These are phyloP conservation scores for Calocera viscosa DNA, from an alignment of 768 basidiomycete species.

Conservation along the genomic window DNA sequence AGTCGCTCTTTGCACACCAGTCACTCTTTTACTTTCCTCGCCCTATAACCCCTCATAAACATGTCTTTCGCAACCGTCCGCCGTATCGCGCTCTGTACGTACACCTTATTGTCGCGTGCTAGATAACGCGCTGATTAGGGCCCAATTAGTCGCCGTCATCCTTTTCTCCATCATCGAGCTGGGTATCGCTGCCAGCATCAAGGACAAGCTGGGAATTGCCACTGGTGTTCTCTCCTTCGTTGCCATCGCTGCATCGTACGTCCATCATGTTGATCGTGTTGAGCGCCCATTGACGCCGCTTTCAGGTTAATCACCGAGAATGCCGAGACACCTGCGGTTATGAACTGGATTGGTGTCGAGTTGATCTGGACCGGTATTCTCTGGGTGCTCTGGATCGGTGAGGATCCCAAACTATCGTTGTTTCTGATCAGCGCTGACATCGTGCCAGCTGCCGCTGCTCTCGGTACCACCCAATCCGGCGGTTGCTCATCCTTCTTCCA, in stretches of 20 bases:
- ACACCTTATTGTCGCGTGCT: not conserved
- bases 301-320: not conserved
- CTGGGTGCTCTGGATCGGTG: constrained; percentile 2
- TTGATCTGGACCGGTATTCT: not conserved
- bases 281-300: not conserved
- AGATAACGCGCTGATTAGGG: not conserved
- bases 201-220: constrained; percentile 1
- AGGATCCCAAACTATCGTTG: not conserved
- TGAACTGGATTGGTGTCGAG: constrained; percentile 1
- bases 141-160: not conserved
- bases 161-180: not conserved
- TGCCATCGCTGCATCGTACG: not conserved
- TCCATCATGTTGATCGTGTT: not conserved
- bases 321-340: not conserved
- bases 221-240: constrained; percentile 3
- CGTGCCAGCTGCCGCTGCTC: not conserved
- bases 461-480: not conserved
- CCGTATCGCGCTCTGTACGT: not conserved
- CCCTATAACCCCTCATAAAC: not conserved
- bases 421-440: not conserved
- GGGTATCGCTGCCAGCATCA: not conserved
- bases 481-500: constrained; percentile 2
- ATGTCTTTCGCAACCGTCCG: constrained; percentile 8
- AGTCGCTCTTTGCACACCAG: constrained; percentile 4
- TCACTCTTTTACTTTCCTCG: not conserved